Base-by-base conservation (phyloP, 2,329 filamentous ascomycete genomes). In the Thelonectria olida region DNA sequence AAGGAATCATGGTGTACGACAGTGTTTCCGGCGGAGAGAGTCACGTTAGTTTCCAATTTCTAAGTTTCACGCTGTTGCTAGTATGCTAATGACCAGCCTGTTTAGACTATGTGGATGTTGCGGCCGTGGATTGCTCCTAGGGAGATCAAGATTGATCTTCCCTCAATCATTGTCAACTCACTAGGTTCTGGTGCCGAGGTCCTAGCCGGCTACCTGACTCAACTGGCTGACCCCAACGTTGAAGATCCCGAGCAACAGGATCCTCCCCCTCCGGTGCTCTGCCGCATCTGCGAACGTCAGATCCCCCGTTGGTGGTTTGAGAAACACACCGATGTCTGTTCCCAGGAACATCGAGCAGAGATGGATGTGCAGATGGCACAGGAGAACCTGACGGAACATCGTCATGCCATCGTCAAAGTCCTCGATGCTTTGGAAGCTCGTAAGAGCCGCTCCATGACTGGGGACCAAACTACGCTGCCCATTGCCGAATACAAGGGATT, bases 251-350 rank as follows among this genome's bases (percentile, higher is more conserved):
- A 87, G 50, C 88, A 90, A 71, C 90, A 94, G 74, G 89, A 93
- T 9, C 92, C 93, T 5, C 92, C 93, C 3, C 93, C 95, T 0
- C 92, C 93, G 1, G 91, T 98, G 5, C 86, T 99, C 15, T 99
- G 96, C 77, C 93, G 96, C 53, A 98, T 99, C 56, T 99, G 96
- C 76, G 96, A 99, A 75, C 92, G 96, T 54, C 93, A 97, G 64
- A 98, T 99, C 62, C 93, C 93, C 5, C 93, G 95, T 1, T 99
- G 96, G 96, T 99, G 96, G 96, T 99, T 99, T 70, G 96, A 99
- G 79, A 99, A 98, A 77, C 96, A 99, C 75, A 97, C 95, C 2
- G 96, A 99, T 72, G 82, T 98, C 19, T 99, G 96, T 73, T 83
- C 97, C 56, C 94, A 98, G 75, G 96, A 99, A 75, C 96, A 99